A percentile compares a stretch with the other conserved stretches of the same genome.
These are phyloP conservation scores for Diaporthe sp. DNA, from an alignment of 2,329 filamentous ascomycete genomes.

Conservation along the genomic window DNA sequence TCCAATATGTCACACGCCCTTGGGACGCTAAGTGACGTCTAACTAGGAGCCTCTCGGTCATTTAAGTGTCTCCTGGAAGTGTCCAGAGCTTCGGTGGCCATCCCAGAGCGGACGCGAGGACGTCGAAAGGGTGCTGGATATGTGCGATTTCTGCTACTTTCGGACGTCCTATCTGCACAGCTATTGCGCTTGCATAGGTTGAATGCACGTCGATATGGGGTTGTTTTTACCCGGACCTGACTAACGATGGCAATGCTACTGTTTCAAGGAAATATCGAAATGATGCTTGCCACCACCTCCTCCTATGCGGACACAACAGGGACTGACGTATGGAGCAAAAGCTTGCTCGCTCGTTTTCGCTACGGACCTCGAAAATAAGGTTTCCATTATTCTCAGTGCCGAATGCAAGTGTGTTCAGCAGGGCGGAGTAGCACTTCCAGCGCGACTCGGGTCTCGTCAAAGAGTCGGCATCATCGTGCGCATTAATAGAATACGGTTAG, in stretches of 20 bases:
- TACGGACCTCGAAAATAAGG: not conserved
- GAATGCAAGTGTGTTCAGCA: not conserved
- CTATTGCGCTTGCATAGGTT: slow-evolving; percentile 11
- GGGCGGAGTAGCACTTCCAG: not conserved
- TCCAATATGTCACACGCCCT: slow-evolving; percentile 9
- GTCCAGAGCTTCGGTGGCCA: not conserved
- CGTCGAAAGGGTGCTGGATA: not conserved
- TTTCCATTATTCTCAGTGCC: not conserved
- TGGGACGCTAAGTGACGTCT: slow-evolving; percentile 3
- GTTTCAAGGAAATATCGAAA: not conserved
- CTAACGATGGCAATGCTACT: slow-evolving; percentile 5
- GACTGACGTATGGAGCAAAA: not conserved
- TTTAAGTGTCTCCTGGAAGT: slow-evolving; percentile 19
- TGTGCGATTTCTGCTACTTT: slow-evolving; percentile 6
- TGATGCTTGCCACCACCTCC: not conserved
- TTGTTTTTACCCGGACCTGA: slow-evolving; percentile 20
- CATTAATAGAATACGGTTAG: not conserved
- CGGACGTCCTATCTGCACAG: slow-evolving; percentile 1
- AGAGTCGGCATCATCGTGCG: not conserved
- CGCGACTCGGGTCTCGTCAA: not conserved
- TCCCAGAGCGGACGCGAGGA: slow-evolving; percentile 19
- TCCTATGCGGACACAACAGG: not conserved
- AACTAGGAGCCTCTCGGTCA: not conserved
- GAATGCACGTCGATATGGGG: slow-evolving; percentile 22
- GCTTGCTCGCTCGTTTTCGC: not conserved